Evolutionary conservation across 805 yeast genomes (phyloP).

Genomic region (Dipodascus geniculatus): DNA sequence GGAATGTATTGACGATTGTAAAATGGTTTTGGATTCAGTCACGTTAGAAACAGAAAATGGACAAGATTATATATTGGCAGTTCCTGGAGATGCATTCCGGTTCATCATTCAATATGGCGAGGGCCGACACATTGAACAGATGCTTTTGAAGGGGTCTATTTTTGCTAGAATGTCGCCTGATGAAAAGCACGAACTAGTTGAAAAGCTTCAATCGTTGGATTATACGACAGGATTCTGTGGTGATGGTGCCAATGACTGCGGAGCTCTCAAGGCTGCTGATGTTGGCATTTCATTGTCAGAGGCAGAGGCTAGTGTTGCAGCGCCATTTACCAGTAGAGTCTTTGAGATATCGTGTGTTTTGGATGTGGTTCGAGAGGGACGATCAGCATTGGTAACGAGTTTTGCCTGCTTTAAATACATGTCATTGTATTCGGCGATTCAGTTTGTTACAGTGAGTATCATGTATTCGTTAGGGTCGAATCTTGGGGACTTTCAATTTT

Average conservation of each 20-base stretch:
- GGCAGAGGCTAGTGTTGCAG: conserved; percentile 98
- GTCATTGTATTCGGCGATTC: conserved; percentile 95
- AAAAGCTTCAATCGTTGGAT: conserved; percentile 69
- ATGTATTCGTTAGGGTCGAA: conserved; percentile 83
- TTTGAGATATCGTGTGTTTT: conserved; percentile 91
- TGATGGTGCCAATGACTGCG: conserved; percentile 99
- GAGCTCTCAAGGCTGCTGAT: conserved; percentile 95
- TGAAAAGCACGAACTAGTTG: conserved; percentile 92
- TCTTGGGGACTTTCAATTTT: conserved; percentile 91
- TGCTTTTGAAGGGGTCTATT: conserved; percentile 62
- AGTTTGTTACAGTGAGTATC: conserved; percentile 77
- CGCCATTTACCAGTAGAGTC: conserved; percentile 85
- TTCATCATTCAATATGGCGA: conserved; percentile 43
- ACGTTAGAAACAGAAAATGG: conserved; percentile 32
- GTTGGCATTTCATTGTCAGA: conserved; percentile 93
- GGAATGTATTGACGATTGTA: conserved; percentile 34
- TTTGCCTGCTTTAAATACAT: conserved; percentile 96
- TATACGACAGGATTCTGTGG: conserved; percentile 97
- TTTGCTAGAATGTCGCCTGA: conserved; percentile 99
- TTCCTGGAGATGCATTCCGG: conserved; percentile 89
- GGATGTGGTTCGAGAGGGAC: conserved; percentile 85
- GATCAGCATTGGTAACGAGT: conserved; percentile 89
- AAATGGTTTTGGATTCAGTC: conserved; percentile 44
- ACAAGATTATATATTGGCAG: conserved; percentile 55
- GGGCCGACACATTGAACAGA: conserved; percentile 35